Evolutionary conservation across 2,329 filamentous ascomycete genomes (phyloP).

Genomic region (Microsporum audouinii): DNA sequence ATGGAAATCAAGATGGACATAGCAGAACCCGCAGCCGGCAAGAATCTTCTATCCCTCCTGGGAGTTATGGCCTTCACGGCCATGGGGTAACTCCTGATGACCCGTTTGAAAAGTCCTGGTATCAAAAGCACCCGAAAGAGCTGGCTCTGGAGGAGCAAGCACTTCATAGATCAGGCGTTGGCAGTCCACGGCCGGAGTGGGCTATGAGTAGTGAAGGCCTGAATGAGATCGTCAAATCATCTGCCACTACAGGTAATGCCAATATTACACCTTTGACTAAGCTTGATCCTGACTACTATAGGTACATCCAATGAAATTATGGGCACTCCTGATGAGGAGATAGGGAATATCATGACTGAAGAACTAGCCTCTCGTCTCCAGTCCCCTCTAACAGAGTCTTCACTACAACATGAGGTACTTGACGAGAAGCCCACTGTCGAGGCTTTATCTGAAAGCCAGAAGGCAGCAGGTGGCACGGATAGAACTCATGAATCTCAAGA

Average conservation of each 20-base stretch:
- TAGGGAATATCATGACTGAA: conserved; percentile 77
- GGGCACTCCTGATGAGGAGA: conserved; percentile 78
- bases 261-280: neutral
- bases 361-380: conserved; percentile 67
- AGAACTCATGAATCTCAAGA: conserved; percentile 15
- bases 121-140: conserved; percentile 78
- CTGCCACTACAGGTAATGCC: conserved; percentile 36
- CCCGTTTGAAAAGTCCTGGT: conserved; percentile 83
- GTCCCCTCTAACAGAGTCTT: conserved; percentile 42
- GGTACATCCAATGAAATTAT: conserved; percentile 52
- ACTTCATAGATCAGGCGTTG: conserved; percentile 48
- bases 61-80: conserved; percentile 85
- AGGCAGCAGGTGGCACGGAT: conserved; percentile 10
- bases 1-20: conserved; percentile 44
- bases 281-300: conserved; percentile 29
- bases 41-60: conserved; percentile 62
- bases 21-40: conserved; percentile 61
- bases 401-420: neutral
- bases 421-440: neutral
- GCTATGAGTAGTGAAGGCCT: conserved; percentile 81
- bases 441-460: conserved; percentile 35
- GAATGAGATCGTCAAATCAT: conserved; percentile 76
- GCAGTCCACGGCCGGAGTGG: conserved; percentile 56
- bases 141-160: conserved; percentile 62
- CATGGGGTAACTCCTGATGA: conserved; percentile 66